phyloP scores from a whole-genome alignment of 495 filamentous ascomycete species.

The Paragyromitra xinjiangensis region DNA sequence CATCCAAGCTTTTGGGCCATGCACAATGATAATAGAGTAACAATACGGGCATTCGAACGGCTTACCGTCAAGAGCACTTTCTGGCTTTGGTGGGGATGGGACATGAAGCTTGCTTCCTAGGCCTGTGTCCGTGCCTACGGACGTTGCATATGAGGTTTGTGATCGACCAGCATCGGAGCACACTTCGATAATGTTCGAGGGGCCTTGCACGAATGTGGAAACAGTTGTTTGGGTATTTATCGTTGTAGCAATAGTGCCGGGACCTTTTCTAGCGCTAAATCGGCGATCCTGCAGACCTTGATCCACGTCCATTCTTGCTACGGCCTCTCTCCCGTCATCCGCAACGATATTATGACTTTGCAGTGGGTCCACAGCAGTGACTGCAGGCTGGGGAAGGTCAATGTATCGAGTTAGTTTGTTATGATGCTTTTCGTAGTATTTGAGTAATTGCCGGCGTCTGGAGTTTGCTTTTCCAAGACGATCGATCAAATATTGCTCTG shows the following conservation, averaged over 20 bases:
- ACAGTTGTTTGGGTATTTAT: constrained; percentile 34
- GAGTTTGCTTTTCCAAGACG: constrained; percentile 59
- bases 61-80: constrained; percentile 15
- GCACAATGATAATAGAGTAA: constrained; percentile 23
- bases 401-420: constrained; percentile 33
- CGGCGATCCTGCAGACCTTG: neutral
- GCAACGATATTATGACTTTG: neutral
- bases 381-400: neutral
- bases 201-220: constrained; percentile 40
- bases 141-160: constrained; percentile 48
- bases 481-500: constrained; percentile 46
- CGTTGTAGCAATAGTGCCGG: constrained; percentile 30
- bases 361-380: neutral
- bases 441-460: constrained; percentile 53
- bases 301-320: neutral
- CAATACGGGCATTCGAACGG: constrained; percentile 55
- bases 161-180: constrained; percentile 29
- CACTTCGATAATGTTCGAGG: neutral
- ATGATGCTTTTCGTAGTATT: constrained; percentile 47
- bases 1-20: constrained; percentile 34
- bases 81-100: constrained; percentile 27
- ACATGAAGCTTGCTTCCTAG: constrained; percentile 27
- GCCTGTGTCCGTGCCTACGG: neutral
- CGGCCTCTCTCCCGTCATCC: neutral
- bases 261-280: neutral